Percentiles rank a stretch among this genome's conserved stretches.
Conservation (phyloP, 495 filamentous ascomycete genomes). For the Penicillium flavigenum region DNA sequence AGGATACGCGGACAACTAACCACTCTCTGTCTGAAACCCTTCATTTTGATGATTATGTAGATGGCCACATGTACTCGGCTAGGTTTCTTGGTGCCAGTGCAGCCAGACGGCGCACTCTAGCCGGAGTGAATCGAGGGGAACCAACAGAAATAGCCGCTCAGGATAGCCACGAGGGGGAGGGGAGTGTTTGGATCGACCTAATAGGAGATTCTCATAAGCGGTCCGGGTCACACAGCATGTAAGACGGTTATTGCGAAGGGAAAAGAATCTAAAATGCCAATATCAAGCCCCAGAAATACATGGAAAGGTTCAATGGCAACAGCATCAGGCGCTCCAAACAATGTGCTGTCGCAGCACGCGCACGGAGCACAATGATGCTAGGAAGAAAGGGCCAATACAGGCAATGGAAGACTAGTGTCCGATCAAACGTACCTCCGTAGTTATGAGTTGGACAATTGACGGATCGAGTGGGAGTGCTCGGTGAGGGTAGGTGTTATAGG, state of each 20-base stretch:
- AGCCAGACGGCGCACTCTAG: constrained; percentile 43
- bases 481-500: constrained; percentile 30
- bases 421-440: constrained; percentile 24
- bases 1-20: constrained; percentile 57
- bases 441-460: constrained; percentile 25
- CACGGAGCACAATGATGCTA: constrained; percentile 28
- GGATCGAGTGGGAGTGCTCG: constrained; percentile 5
- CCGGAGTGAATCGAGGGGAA: constrained; percentile 32
- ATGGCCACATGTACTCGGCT: constrained; percentile 44
- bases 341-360: constrained; percentile 28
- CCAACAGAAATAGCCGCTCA: constrained; percentile 24
- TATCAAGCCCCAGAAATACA: not conserved
- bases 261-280: constrained; percentile 6
- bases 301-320: constrained; percentile 19
- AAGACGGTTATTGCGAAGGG: not conserved
- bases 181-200: constrained; percentile 39
- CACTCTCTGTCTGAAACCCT: constrained; percentile 96
- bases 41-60: constrained; percentile 66
- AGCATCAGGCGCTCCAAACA: constrained; percentile 11
- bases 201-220: constrained; percentile 34
- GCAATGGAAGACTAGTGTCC: not conserved
- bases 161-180: constrained; percentile 25
- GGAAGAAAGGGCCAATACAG: constrained; percentile 11
- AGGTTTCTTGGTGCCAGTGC: constrained; percentile 37
- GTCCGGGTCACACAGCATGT: constrained; percentile 19